phyloP scores from a whole-genome alignment of 2,329 filamentous ascomycete genomes.

The Colletotrichum graminicola region DNA sequence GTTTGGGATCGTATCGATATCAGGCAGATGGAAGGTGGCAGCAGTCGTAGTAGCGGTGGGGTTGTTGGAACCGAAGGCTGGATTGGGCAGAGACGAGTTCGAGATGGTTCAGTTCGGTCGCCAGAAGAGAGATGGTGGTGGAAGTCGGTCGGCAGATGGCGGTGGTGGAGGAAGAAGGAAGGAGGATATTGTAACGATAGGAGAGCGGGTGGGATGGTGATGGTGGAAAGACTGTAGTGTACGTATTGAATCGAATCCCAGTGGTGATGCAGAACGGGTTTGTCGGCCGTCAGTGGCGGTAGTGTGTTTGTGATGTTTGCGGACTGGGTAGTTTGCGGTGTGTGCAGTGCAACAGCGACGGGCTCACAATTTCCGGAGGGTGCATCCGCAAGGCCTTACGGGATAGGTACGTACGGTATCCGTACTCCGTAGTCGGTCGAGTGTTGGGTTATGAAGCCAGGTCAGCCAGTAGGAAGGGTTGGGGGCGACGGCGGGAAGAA shows the following conservation, averaged over 20 bases:
- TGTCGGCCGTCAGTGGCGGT: conserved; percentile 26
- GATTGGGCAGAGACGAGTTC: conserved; percentile 5
- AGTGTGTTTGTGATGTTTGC: conserved; percentile 25
- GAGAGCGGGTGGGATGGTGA: not conserved
- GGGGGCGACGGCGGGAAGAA: not conserved
- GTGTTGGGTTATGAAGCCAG: not conserved
- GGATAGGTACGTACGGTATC: not conserved
- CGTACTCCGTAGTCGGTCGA: too few relatives aligned
- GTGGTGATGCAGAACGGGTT: not conserved
- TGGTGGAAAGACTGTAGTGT: not conserved
- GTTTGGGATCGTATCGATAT: conserved; percentile 1
- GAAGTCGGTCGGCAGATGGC: not conserved
- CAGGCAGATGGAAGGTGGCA: not conserved
- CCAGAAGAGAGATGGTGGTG: not conserved
- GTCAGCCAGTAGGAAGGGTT: conserved; percentile 12
- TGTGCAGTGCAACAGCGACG: conserved; percentile 16
- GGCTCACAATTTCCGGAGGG: conserved; percentile 4
- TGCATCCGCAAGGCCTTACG: not conserved
- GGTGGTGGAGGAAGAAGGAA: not conserved
- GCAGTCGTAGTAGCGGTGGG: not conserved
- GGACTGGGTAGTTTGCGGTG: conserved; percentile 1
- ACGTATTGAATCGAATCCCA: too few relatives aligned
- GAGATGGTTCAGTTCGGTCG: conserved; percentile 2
- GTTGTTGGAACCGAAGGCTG: not conserved
- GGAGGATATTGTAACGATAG: too few relatives aligned